Evolutionary conservation across 2,329 filamentous ascomycete genomes (phyloP).

Genomic region (Sphaerostilbella broomeana): DNA sequence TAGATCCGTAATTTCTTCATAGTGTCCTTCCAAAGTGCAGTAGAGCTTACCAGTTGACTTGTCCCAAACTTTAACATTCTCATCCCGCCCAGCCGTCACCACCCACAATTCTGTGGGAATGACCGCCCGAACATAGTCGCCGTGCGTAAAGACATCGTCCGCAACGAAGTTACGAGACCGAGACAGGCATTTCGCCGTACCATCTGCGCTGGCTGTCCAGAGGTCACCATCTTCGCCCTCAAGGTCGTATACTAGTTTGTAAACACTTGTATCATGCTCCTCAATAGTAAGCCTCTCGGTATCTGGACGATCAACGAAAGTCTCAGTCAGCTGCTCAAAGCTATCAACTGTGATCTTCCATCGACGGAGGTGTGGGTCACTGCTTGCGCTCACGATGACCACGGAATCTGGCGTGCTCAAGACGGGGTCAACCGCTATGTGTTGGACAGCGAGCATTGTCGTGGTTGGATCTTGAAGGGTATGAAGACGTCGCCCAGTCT

Average conservation of each 20-base stretch:
- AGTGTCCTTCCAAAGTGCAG: constrained; percentile 76
- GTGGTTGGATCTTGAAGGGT: constrained; percentile 67
- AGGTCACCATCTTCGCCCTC: constrained; percentile 60
- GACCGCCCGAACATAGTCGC: constrained; percentile 84
- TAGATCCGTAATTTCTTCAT: constrained; percentile 83
- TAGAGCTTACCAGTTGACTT: constrained; percentile 62
- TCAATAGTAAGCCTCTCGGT: constrained; percentile 50
- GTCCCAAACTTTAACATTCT: constrained; percentile 90
- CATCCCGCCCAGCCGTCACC: constrained; percentile 82
- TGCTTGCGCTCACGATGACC: constrained; percentile 71
- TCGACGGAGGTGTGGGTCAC: constrained; percentile 69
- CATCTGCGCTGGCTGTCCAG: constrained; percentile 92
- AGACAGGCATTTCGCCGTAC: constrained; percentile 73
- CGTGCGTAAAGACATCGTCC: constrained; percentile 70
- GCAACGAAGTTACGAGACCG: constrained; percentile 60
- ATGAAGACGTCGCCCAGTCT: constrained; percentile 61
- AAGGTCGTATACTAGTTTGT: constrained; percentile 66
- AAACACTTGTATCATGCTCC: constrained; percentile 87
- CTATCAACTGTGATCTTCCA: constrained; percentile 57
- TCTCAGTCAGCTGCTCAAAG: constrained; percentile 49
- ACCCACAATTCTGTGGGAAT: constrained; percentile 70
- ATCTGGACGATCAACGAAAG: constrained; percentile 34
- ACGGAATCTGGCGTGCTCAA: constrained; percentile 44
- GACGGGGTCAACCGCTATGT: constrained; percentile 67
- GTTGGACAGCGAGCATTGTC: constrained; percentile 70